A percentile compares a stretch with the other conserved stretches of the same genome.
phyloP scores from a whole-genome alignment of 2,329 filamentous ascomycete genomes.

The Cyphellophora europaea region DNA sequence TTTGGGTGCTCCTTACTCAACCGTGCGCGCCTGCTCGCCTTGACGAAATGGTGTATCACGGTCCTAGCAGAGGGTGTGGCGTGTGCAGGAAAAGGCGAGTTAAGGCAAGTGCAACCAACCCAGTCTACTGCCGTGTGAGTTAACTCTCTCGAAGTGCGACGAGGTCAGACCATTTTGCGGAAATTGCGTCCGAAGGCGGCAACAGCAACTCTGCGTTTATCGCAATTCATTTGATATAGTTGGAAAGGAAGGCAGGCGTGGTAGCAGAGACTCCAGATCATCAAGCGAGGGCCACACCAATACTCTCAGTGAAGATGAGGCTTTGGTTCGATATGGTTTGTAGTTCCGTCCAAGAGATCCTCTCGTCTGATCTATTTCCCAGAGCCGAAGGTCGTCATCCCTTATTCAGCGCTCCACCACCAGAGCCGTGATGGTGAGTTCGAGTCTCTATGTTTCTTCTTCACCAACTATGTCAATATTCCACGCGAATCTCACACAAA shows the following conservation, averaged over 20 bases:
- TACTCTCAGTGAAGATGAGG: not conserved
- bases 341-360: not conserved
- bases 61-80: slow-evolving; percentile 11
- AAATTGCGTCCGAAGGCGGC: slow-evolving; percentile 10
- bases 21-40: not conserved
- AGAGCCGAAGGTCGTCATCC: not conserved
- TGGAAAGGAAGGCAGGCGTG: not conserved
- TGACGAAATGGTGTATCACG: slow-evolving; percentile 13
- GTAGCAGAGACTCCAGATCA: not conserved
- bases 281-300: not conserved
- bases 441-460: slow-evolving; percentile 11
- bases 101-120: no score
- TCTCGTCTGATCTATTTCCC: not conserved
- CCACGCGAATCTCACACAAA: slow-evolving; percentile 13
- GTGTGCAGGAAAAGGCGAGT: slow-evolving; percentile 11
- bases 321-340: not conserved
- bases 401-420: not conserved
- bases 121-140: no score
- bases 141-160: no score
- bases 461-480: slow-evolving; percentile 14
- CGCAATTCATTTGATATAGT: not conserved
- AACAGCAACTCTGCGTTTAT: slow-evolving; percentile 3
- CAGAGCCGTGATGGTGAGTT: slow-evolving; percentile 5
- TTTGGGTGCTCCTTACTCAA: no score
- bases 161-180: slow-evolving; percentile 10